These are phyloP conservation scores for Trametes sanguinea DNA, from an alignment of 768 basidiomycete genomes.

Conservation along the genomic window DNA sequence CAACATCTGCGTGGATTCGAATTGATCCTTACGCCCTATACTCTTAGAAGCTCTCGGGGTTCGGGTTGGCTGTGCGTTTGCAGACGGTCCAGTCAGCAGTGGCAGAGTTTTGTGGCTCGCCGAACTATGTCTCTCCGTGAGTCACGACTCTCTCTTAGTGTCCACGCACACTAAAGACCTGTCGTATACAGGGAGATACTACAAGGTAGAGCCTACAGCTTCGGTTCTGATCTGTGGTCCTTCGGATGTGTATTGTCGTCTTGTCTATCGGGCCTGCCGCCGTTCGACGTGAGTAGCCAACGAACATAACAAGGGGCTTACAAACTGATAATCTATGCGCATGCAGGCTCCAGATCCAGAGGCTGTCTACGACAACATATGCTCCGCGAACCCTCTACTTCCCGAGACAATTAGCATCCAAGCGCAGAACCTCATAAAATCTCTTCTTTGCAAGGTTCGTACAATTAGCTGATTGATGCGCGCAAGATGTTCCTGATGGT, in stretches of 20 bases:
- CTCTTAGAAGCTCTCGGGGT: conserved; percentile 48
- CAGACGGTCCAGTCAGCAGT: conserved; percentile 28
- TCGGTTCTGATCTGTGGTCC: conserved; percentile 49
- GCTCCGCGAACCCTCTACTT: conserved; percentile 27
- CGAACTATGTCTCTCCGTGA: conserved; percentile 46
- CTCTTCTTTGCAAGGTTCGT: conserved; percentile 28
- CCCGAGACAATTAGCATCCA: conserved; percentile 32
- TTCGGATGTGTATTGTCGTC: conserved; percentile 44
- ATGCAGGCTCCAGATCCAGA: conserved; percentile 26
- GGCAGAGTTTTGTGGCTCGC: conserved; percentile 25
- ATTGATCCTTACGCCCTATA: background rate
- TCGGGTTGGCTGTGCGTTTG: conserved; percentile 39
- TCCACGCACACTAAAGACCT: too few species aligned
- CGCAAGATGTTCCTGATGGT: too few species aligned
- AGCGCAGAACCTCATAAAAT: conserved; percentile 22
- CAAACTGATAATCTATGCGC: background rate
- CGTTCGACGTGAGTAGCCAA: conserved; percentile 36
- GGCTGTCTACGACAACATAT: conserved; percentile 30
- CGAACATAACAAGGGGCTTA: background rate
- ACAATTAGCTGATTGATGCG: background rate
- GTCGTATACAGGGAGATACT: conserved; percentile 41
- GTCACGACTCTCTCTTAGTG: conserved; percentile 4
- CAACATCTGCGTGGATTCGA: background rate
- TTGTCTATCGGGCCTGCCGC: conserved; percentile 38
- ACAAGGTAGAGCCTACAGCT: conserved; percentile 35